Evolutionary conservation across 192 early-diverging fungal genomes (phyloP), one percentile per base, ranked within the genome.

Genomic region (Gaertneriomyces semiglobifer): DNA sequence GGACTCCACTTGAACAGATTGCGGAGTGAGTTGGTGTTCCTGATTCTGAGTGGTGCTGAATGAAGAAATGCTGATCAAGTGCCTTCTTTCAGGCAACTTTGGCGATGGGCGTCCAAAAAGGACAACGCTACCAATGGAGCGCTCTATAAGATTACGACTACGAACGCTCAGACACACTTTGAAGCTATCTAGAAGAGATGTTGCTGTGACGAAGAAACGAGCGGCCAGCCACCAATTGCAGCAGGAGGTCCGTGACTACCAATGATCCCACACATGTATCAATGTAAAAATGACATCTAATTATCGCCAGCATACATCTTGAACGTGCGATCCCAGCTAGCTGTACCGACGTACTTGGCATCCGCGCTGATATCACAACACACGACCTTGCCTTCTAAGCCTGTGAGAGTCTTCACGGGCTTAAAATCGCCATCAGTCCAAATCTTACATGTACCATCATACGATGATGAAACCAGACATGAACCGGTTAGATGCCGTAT

Each of bases 351-450:
- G 68, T 85, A 95, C 58, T 82, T 79, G 43, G 91, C 90, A 76
- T 98, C 87, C 61, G 52, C 66, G 53, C 88, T 87, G 25, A 97
- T 78, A 75, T 98, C 96, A 11, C 93, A 76, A 52, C 89, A 79
- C 82, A 92, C 92, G 1, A 99, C 91, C 70, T 93, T 95, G 59
- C 90, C 90, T 48, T 93, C 90, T 60, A 96, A 86, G 0, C 94
- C 95, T 14, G 87, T 81, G 55, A 99, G 78, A 44, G 86, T 88
- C 67, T 91, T 93, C 60, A 96, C 76, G 53, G 93, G 83, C 72
- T 92, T 93, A 83, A 87, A 99, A 71, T 98, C 94, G 45, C 94
- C 96, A 12, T 87, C 89, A 25, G 89, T 89, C 91, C 93, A 99
- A 6, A 99, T 72, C 71, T 94, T 99, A 52, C 94, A 83, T 7